Evolutionary conservation across 2,329 filamentous ascomycete genomes (phyloP), one percentile per base, ranked within the genome.

Genomic region (Rhynchosporium graminicola): DNA sequence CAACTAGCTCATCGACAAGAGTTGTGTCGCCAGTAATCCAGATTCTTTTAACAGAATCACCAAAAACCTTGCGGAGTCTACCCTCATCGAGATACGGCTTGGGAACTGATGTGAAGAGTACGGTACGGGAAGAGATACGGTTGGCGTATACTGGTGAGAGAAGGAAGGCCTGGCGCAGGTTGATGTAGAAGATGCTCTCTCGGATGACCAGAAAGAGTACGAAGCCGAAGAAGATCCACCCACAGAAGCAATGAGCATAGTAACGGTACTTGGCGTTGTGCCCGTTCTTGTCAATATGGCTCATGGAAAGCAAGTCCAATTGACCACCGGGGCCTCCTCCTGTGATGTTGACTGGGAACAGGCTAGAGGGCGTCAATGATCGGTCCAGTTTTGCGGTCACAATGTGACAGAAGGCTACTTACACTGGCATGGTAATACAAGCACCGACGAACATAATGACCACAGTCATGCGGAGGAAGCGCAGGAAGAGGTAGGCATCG

Each of bases 171-270:
- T 98, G 94, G 66, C 93, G 90, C 57, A 98, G 78, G 72, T 96
- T 96, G 79, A 97, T 89, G 77, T 91, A 96, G 82, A 88, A 97
- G 70, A 98, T 89, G 73, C 86, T 88, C 76, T 98, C 94, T 62
- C 94, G 85, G 61, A 92, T 89, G 66, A 98, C 86, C 72, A 91
- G 88, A 77, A 91, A 95, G 75, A 98, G 88, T 67, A 98, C 82
- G 74, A 98, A 98, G 51, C 85, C 85, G 75, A 90, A 92, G 77
- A 91, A 98, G 56, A 93, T 76, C 86, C 91, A 97, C 1, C 88
- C 87, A 59, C 92, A 80, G 58, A 91, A 83, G n/a, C 85, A 84
- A 74, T 97, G 92, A 0, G 92, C 94, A 75, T 89, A 97, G 75
- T 91, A 88, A 36, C 67, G 86, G 69, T 83, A 84, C 62, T 83